Conservation (phyloP, 108 stramenopile species). For the Nitzschia palea region DNA sequence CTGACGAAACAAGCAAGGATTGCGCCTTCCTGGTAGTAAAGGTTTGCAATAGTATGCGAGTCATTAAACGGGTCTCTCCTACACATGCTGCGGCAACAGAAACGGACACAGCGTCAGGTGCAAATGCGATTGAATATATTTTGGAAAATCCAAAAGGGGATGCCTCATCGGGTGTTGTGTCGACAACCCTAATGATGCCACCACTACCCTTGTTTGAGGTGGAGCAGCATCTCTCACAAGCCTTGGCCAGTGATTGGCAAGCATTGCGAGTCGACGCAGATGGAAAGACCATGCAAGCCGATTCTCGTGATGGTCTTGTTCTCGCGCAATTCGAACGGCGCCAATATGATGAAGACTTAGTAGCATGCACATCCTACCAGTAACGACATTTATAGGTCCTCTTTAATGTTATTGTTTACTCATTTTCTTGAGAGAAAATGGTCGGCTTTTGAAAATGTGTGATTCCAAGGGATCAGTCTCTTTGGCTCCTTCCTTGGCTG, state of each 20-base stretch:
- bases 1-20: too few relatives aligned
- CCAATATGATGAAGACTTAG: not conserved
- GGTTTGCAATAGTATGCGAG: conserved; percentile 3
- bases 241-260: conserved; percentile 11
- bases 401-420: not conserved
- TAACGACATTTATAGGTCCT: not conserved
- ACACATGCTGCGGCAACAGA: not conserved
- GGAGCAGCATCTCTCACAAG: conserved; percentile 13
- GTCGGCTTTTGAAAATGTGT: conserved; percentile 28
- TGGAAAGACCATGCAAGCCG: not conserved
- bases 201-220: conserved; percentile 10
- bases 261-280: not conserved
- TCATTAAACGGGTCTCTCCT: not conserved
- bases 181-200: conserved; percentile 32
- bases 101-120: too few relatives aligned
- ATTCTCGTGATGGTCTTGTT: not conserved
- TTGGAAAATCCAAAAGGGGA: not conserved
- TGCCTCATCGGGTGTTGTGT: not conserved
- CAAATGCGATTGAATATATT: too few relatives aligned
- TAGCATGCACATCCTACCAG: not conserved
- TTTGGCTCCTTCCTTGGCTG: not conserved
- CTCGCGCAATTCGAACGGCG: not conserved
- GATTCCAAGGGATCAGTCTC: conserved; percentile 10
- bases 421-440: conserved; percentile 10
- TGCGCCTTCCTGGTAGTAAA: conserved; percentile 8